These are phyloP conservation scores for Rhizomucor pusillus DNA, from an alignment of 371 early-diverging fungal genomes.

Conservation along the genomic window DNA sequence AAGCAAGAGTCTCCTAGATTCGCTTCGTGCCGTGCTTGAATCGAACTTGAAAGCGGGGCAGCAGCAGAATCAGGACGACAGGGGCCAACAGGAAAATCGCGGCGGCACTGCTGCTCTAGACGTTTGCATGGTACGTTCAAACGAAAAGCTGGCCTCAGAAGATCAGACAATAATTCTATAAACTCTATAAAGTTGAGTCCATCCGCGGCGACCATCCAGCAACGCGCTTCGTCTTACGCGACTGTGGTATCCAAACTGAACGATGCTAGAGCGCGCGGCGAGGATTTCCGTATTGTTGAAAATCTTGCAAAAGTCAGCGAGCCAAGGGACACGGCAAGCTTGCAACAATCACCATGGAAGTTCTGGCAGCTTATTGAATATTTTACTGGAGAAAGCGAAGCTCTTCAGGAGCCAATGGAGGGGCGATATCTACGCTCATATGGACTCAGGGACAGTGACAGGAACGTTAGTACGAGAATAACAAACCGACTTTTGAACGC, in stretches of 20 bases:
- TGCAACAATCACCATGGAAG: slow-evolving; percentile 5
- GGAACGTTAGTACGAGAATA: background rate
- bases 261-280: slow-evolving; percentile 10
- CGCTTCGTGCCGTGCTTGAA: slow-evolving; percentile 8
- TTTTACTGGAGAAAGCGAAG: slow-evolving; percentile 4
- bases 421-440: background rate
- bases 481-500: slow-evolving; percentile 6
- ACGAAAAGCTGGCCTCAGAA: background rate
- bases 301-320: slow-evolving; percentile 6
- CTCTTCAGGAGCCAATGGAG: background rate
- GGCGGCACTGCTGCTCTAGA: slow-evolving; percentile 1
- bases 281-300: slow-evolving; percentile 9
- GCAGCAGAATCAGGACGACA: slow-evolving; percentile 16
- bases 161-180: background rate
- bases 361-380: slow-evolving; percentile 10
- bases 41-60: slow-evolving; percentile 7
- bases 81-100: slow-evolving; percentile 15
- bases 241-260: slow-evolving; percentile 10
- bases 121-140: background rate
- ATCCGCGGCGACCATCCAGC: background rate
- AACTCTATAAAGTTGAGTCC: background rate
- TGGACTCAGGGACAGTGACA: background rate
- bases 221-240: slow-evolving; percentile 13
- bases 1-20: slow-evolving; percentile 1
- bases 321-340: slow-evolving; percentile 7